These are phyloP conservation scores for Fusarium continuum DNA, from an alignment of 2,329 filamentous ascomycete species.

Conservation along the genomic window DNA sequence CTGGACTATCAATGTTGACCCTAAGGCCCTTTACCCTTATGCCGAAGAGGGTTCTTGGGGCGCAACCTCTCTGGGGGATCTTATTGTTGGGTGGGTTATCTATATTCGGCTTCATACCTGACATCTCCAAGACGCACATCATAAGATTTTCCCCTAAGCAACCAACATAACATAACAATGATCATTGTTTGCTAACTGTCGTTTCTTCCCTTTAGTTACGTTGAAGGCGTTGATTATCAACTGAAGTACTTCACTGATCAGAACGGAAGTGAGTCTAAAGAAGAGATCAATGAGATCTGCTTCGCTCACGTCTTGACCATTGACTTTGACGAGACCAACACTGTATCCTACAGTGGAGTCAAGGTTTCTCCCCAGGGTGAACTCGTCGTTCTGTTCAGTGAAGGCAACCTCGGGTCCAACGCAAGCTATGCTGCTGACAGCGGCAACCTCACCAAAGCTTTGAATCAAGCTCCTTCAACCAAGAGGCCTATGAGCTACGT, in stretches of 20 bases:
- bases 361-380: constrained; percentile 54
- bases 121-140: neutral
- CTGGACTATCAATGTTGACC: constrained; percentile 62
- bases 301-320: constrained; percentile 56
- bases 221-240: constrained; percentile 53
- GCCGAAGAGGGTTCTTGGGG: constrained; percentile 52
- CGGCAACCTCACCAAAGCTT: constrained; percentile 53
- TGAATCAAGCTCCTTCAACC: constrained; percentile 55
- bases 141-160: too few species aligned
- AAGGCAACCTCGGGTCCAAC: constrained; percentile 57
- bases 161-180: too few species aligned
- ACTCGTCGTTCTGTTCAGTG: constrained; percentile 59
- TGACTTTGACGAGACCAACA: constrained; percentile 55
- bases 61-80: constrained; percentile 54
- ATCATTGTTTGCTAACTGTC: neutral
- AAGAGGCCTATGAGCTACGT: constrained; percentile 52
- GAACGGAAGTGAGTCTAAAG: constrained; percentile 51
- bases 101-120: rapidly evolving
- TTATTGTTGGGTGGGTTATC: constrained; percentile 53
- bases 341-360: constrained; percentile 56
- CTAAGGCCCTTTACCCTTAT: constrained; percentile 59
- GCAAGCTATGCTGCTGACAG: constrained; percentile 50
- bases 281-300: constrained; percentile 60
- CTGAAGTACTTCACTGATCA: constrained; percentile 51
- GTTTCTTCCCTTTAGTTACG: constrained; percentile 50